phyloP scores from a whole-genome alignment of 2,329 filamentous ascomycete species.

The Colletotrichum siamense region DNA sequence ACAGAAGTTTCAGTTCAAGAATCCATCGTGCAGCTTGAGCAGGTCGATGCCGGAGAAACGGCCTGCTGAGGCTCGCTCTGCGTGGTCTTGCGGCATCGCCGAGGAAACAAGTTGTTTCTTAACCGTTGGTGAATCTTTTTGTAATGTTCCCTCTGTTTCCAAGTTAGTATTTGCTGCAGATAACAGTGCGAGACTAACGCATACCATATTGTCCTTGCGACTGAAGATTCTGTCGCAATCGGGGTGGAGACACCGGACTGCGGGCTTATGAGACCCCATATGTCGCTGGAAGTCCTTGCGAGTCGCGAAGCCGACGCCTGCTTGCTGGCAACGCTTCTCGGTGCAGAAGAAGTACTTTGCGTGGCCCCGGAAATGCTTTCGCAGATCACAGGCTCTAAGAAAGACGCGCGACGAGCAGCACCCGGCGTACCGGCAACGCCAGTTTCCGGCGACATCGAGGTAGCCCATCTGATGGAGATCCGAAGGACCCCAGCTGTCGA shows the following conservation, averaged over 20 bases:
- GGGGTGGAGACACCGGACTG: conserved; percentile 6
- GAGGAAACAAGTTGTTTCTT: conserved; percentile 5
- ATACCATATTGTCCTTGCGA: conserved; percentile 15
- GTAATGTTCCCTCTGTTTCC: conserved; percentile 6
- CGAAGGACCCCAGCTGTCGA: neutral
- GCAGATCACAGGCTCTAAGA: conserved; percentile 5
- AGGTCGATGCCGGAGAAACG: neutral
- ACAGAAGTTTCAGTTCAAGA: neutral
- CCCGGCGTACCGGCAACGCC: conserved; percentile 9
- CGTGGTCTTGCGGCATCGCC: neutral
- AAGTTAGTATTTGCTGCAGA: neutral
- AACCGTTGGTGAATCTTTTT: conserved; percentile 15
- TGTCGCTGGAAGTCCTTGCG: conserved; percentile 16
- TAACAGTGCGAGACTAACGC: neutral
- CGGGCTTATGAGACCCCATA: conserved; percentile 17
- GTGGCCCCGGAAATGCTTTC: conserved; percentile 15
- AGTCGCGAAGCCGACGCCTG: conserved; percentile 10
- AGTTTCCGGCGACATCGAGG: conserved; percentile 11
- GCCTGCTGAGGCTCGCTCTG: neutral
- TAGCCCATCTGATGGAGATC: conserved; percentile 13
- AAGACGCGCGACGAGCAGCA: conserved; percentile 15
- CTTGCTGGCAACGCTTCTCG: conserved; percentile 9
- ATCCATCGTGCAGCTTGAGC: neutral
- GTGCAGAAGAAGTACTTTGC: conserved; percentile 19
- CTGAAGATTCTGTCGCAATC: conserved; percentile 15